Evolutionary conservation across 306 rosid genomes (phyloP).

Genomic region (Acacia melanoxylon): DNA sequence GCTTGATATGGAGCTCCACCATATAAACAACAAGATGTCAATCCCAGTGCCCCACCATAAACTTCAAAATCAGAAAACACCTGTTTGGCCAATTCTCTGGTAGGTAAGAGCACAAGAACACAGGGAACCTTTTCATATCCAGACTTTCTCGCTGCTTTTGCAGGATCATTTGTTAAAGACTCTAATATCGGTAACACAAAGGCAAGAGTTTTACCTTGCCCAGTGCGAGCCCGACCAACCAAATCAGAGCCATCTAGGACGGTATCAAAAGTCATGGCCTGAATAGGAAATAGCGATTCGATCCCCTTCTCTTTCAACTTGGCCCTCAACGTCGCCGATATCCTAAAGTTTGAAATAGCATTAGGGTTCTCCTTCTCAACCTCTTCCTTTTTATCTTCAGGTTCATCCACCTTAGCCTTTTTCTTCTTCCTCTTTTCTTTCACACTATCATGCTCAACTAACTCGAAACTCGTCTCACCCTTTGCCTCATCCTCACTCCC

Average conservation of each 20-base stretch:
- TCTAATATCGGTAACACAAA: constrained; percentile 90
- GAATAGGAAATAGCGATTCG: constrained; percentile 76
- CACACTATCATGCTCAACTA: constrained; percentile 52
- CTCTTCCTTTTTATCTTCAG: constrained; percentile 24
- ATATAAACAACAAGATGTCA: constrained; percentile 68
- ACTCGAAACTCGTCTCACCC: constrained; percentile 74
- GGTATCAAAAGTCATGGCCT: constrained; percentile 81
- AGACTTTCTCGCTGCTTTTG: constrained; percentile 50
- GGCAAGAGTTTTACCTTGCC: constrained; percentile 96
- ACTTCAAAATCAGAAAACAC: constrained; percentile 71
- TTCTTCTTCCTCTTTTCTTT: constrained; percentile 45
- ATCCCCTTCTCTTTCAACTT: constrained; percentile 82
- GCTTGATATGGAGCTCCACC: constrained; percentile 65
- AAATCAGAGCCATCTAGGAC: constrained; percentile 75
- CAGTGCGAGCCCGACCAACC: constrained; percentile 97
- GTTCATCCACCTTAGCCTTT: constrained; percentile 34
- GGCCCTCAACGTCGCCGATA: constrained; percentile 63
- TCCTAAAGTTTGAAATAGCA: constrained; percentile 64
- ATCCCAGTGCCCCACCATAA: constrained; percentile 75
- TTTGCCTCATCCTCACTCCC: constrained; percentile 35
- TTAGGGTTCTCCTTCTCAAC: constrained; percentile 52
- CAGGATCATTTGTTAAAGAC: constrained; percentile 66
- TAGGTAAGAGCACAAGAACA: constrained; percentile 92
- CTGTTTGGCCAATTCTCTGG: constrained; percentile 90
- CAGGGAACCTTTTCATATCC: constrained; percentile 76